Conservation (phyloP, 768 basidiomycete species). For the Auricularia cornea region DNA sequence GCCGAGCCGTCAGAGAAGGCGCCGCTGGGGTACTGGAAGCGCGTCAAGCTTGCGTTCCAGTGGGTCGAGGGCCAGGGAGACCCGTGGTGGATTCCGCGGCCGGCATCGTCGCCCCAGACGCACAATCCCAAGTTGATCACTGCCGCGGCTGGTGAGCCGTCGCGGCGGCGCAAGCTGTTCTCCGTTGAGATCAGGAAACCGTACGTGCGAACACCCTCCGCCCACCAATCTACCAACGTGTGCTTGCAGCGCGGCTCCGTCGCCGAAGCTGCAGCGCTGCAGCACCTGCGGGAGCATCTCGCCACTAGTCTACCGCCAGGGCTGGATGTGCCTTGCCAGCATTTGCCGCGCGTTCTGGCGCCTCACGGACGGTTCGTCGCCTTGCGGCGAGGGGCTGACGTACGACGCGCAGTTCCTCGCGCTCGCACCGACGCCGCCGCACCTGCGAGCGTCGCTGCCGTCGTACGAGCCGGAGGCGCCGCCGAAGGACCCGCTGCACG, state of each 20-base stretch:
- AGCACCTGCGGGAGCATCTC: conserved; percentile 35
- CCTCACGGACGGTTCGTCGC: conserved; percentile 5
- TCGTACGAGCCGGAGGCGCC: neutral
- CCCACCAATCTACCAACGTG: too few relatives aligned
- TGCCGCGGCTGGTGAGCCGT: neutral
- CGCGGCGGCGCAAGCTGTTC: too few relatives aligned
- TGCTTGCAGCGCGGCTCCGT: too few relatives aligned
- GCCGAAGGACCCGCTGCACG: conserved; percentile 18
- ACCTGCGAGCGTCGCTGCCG: neutral
- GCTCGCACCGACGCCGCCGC: neutral
- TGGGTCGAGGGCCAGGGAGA: conserved; percentile 68
- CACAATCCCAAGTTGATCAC: neutral
- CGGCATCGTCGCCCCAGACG: neutral
- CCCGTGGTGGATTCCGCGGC: conserved; percentile 39
- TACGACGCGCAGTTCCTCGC: conserved; percentile 7
- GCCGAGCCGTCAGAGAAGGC: conserved; percentile 28
- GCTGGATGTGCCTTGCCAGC: conserved; percentile 49
- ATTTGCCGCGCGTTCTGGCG: conserved; percentile 51
- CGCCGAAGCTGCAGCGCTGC: neutral
- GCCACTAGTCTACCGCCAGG: conserved; percentile 44
- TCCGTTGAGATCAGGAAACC: neutral
- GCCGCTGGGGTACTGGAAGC: conserved; percentile 45
- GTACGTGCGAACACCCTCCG: neutral
- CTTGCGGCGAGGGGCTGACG: neutral
- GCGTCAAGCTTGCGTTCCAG: conserved; percentile 78